phyloP scores from a whole-genome alignment of 1,284 basidiomycete genomes.

The Agroathelia rolfsii region DNA sequence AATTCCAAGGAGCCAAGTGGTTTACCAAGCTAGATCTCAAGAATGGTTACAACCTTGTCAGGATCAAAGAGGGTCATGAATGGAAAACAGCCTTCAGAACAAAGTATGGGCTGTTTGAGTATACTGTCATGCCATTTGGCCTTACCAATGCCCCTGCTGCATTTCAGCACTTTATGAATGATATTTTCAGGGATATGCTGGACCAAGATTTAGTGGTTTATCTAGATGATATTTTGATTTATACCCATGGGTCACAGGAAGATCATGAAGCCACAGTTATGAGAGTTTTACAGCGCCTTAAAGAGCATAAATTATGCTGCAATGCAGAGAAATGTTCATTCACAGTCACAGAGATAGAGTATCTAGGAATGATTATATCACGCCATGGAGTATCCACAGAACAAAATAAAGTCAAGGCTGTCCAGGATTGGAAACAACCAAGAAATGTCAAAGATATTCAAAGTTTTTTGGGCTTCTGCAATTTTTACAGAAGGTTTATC shows the following conservation, averaged over 20 bases:
- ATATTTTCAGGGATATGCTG: conserved; percentile 16
- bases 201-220: conserved; percentile 16
- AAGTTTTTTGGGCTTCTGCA: conserved; percentile 31
- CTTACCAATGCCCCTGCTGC: conserved; percentile 21
- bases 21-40: conserved; percentile 22
- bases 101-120: conserved; percentile 25
- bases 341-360: conserved; percentile 19
- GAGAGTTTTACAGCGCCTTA: conserved; percentile 23
- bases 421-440: conserved; percentile 27
- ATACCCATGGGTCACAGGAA: conserved; percentile 9
- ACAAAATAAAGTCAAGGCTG: conserved; percentile 23
- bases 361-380: conserved; percentile 27
- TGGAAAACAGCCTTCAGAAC: conserved; percentile 22
- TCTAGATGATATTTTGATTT: conserved; percentile 13
- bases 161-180: conserved; percentile 17
- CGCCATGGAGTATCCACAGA: conserved; percentile 24
- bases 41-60: conserved; percentile 15
- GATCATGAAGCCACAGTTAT: conserved; percentile 13
- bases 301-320: conserved; percentile 18
- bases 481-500: conserved; percentile 36
- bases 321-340: conserved; percentile 33
- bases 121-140: conserved; percentile 28
- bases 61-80: conserved; percentile 4
- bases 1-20: conserved; percentile 13
- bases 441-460: conserved; percentile 19